A percentile compares a stretch with the other conserved stretches of the same genome.
Evolutionary conservation across 1,284 basidiomycete species (phyloP).

Genomic region (Rhodotorula sp.): DNA sequence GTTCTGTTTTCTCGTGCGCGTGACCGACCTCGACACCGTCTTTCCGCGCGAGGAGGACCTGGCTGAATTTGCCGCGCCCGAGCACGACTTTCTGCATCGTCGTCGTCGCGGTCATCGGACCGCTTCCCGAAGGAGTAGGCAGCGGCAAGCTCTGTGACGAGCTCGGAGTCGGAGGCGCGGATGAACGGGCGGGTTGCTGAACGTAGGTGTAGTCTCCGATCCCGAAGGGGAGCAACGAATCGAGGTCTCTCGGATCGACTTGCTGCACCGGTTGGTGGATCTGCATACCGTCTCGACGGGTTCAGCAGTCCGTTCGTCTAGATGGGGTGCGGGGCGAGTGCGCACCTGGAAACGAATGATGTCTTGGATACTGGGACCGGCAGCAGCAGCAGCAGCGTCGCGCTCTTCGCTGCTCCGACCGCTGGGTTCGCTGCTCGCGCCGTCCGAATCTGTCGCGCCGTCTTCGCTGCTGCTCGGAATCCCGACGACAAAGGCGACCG

Average conservation of each 20-base stretch:
- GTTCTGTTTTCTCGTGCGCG: too few relatives aligned
- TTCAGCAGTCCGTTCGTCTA: too few relatives aligned
- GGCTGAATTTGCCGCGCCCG: slow-evolving; percentile 54
- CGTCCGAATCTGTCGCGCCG: background rate
- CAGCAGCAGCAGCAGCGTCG: background rate
- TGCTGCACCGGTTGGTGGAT: slow-evolving; percentile 20
- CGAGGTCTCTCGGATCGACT: slow-evolving; percentile 33
- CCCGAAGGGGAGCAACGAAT: slow-evolving; percentile 48
- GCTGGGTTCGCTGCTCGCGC: background rate
- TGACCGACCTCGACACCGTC: slow-evolving; percentile 46
- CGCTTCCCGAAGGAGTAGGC: background rate
- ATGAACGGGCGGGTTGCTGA: background rate
- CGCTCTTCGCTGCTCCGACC: background rate
- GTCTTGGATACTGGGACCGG: slow-evolving; percentile 12
- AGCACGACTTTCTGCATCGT: slow-evolving; percentile 42
- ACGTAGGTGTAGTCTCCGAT: slow-evolving; percentile 53
- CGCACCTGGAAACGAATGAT: slow-evolving; percentile 33
- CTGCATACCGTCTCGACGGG: background rate
- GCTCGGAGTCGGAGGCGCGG: background rate
- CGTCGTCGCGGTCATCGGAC: background rate
- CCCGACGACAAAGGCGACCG: slow-evolving; percentile 32
- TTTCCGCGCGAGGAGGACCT: slow-evolving; percentile 52
- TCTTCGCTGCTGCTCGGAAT: slow-evolving; percentile 23
- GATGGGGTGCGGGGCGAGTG: background rate
- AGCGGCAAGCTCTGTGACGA: background rate